Conservation (phyloP, 345 rosid species). For the Linum usitatissimum region DNA sequence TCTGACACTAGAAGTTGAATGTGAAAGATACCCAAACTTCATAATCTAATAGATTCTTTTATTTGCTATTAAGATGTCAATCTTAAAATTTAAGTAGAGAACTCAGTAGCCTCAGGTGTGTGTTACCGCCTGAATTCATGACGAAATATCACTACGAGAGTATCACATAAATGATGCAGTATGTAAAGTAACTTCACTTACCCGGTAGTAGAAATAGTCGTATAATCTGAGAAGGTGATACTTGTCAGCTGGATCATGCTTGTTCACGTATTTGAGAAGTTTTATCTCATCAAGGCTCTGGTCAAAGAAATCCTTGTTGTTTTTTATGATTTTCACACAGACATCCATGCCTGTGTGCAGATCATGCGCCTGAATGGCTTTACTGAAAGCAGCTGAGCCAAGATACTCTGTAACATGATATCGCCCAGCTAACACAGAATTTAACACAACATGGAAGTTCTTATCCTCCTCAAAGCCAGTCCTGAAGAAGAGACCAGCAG, state of each 20-base stretch:
- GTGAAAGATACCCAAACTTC: not conserved
- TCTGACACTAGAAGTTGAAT: not conserved
- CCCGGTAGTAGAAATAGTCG: constrained; percentile 94
- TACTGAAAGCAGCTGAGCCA: constrained; percentile 99
- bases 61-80: not conserved
- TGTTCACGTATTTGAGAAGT: constrained; percentile 93
- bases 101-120: not conserved
- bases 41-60: not conserved
- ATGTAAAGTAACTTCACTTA: constrained; percentile 28
- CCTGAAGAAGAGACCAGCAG: constrained; percentile 33
- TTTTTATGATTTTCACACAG: constrained; percentile 93
- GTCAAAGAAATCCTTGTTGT: constrained; percentile 98
- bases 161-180: not conserved
- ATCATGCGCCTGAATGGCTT: constrained; percentile 99
- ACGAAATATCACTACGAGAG: not conserved
- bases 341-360: constrained; percentile 97
- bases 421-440: constrained; percentile 92
- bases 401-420: constrained; percentile 98
- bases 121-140: not conserved
- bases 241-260: constrained; percentile 96
- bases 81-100: not conserved
- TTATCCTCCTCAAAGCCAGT: constrained; percentile 99
- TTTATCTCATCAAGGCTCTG: constrained; percentile 99
- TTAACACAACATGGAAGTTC: constrained; percentile 88
- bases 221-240: constrained; percentile 92